phyloP scores from a whole-genome alignment of 1,284 basidiomycete species.

The Marasmius fiardii region DNA sequence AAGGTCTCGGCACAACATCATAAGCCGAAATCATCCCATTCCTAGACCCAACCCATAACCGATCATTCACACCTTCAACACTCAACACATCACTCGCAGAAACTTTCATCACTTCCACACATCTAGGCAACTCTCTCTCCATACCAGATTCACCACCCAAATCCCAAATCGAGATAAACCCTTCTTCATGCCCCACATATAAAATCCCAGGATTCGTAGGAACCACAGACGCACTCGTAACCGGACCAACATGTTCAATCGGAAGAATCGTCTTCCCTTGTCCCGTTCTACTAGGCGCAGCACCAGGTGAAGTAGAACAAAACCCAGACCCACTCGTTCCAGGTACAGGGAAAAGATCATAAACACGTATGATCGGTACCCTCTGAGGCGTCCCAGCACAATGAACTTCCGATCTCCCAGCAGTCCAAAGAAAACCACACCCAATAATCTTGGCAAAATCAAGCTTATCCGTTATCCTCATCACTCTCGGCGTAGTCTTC shows the following conservation, averaged over 20 bases:
- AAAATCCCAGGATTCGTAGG: slow-evolving; percentile 65
- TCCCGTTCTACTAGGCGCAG: slow-evolving; percentile 35
- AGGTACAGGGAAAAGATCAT: slow-evolving; percentile 53
- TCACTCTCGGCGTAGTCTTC: slow-evolving; percentile 53
- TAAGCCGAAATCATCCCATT: slow-evolving; percentile 85
- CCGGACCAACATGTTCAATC: slow-evolving; percentile 69
- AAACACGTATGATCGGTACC: slow-evolving; percentile 74
- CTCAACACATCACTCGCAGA: slow-evolving; percentile 77
- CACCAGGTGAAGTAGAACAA: slow-evolving; percentile 7
- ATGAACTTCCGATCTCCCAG: slow-evolving; percentile 48
- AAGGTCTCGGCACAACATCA: slow-evolving; percentile 70
- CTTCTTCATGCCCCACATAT: slow-evolving; percentile 94
- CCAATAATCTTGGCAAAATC: slow-evolving; percentile 74
- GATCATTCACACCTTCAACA: slow-evolving; percentile 76
- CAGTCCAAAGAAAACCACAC: slow-evolving; percentile 79
- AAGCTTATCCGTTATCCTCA: slow-evolving; percentile 77
- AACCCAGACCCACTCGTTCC: too few species aligned
- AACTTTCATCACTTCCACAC: slow-evolving; percentile 72
- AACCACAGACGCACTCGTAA: slow-evolving; percentile 79
- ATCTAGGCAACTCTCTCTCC: slow-evolving; percentile 52
- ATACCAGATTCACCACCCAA: slow-evolving; percentile 26
- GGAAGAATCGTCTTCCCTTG: slow-evolving; percentile 46
- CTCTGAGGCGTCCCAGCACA: slow-evolving; percentile 34
- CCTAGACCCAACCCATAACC: slow-evolving; percentile 84
- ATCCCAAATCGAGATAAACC: slow-evolving; percentile 82